These are phyloP conservation scores for Trichomonas tenax DNA, from an alignment of 208 protist species.

Conservation along the genomic window DNA sequence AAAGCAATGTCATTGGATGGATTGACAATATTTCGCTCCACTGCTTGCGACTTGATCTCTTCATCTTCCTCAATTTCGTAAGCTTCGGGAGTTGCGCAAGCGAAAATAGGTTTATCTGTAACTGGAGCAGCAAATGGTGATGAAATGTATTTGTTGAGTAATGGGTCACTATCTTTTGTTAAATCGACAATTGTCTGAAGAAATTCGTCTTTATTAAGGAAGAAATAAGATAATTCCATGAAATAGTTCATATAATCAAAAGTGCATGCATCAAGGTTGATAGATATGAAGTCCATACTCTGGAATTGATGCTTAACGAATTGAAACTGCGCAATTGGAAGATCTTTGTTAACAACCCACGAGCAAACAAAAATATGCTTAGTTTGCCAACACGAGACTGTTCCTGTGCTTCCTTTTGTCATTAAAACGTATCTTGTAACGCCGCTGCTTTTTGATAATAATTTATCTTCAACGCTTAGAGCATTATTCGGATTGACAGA, in stretches of 20 bases:
- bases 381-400: not conserved
- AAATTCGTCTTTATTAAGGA: not conserved
- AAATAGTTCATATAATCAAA: not conserved
- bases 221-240: not conserved
- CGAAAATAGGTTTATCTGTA: not conserved
- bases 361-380: not conserved
- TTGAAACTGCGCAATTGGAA: not conserved
- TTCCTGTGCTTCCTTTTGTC: not conserved
- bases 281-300: not conserved
- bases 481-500: not conserved
- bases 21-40: not conserved
- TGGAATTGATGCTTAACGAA: not conserved
- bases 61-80: not conserved
- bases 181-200: not conserved
- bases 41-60: not conserved
- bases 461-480: not conserved
- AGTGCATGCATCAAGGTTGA: not conserved
- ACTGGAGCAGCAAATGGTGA: not conserved
- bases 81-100: not conserved
- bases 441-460: not conserved
- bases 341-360: not conserved
- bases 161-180: not conserved
- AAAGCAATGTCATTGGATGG: not conserved
- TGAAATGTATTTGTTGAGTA: not conserved
- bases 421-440: not conserved